Evolutionary conservation across 108 stramenopile species (phyloP), one percentile per base, ranked within the genome.

Genomic region (Thalassiosira profunda): DNA sequence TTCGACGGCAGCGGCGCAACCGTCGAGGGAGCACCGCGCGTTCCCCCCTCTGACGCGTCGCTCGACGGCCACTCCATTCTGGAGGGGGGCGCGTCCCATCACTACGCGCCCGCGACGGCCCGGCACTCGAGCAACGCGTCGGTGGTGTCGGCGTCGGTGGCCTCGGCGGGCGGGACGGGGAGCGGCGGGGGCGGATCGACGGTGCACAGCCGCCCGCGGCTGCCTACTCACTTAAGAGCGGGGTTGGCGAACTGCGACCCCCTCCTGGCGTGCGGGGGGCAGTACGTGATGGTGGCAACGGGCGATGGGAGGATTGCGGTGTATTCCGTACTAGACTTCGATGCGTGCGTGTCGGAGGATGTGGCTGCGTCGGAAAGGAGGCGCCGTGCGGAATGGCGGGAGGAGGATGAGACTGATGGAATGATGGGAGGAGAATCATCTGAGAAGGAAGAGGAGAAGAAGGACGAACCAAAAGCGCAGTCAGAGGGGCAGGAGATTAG

Each of bases 221-320:
- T 75, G 18, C 74, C 74, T 31, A 28, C 29, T 11, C 58, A 75
- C 41, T 23, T 67, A 29, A 58, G 74, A 18, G 54, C 67, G 23
- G 74, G 74, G 6, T 48, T 67, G 58, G 58, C 74, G 11, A 49
- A 31, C 1, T 74, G 73, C 33, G 73, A 65, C 52, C 63, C 74
- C 10, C 57, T 76, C n/a, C 30, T 63, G 4, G 67, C 60, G 10
- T 68, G 68, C 31, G 30, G 38, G 47, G 68, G 68, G 29, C 31
- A 33, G 18, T 68, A 44, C 42, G 67, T 63, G 4, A 20, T 63
- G 47, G 75, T 76, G 5, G 75, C 24, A 20, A 68, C 75, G 15
- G 17, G 25, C 21, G 75, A 76, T 63, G 75, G 75, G 25, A 53
- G 75, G 35, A 41, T 76, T 6, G 75, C 54, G 30, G 35, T 69